Evolutionary conservation across 2,329 filamentous ascomycete species (phyloP).

Genomic region (Xylariales sp.): DNA sequence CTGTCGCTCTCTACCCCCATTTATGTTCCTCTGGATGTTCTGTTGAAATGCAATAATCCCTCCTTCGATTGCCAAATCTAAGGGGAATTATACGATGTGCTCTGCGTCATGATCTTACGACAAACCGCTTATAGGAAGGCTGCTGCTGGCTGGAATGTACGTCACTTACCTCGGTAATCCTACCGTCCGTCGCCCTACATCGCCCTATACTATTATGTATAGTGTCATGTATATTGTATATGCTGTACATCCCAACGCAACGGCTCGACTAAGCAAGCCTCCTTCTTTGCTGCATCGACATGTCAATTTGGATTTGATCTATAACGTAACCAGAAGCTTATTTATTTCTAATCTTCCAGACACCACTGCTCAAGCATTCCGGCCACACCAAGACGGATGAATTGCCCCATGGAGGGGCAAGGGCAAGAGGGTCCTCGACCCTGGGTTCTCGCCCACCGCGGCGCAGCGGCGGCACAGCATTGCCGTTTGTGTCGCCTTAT

Average conservation of each 20-base stretch:
- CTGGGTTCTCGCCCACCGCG: constrained; percentile 42
- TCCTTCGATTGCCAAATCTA: constrained; percentile 7
- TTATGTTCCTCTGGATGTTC: background rate
- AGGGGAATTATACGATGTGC: constrained; percentile 39
- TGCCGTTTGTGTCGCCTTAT: constrained; percentile 50
- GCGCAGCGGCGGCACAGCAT: constrained; percentile 44
- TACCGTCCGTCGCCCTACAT: background rate
- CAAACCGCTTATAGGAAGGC: constrained; percentile 55
- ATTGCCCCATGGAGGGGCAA: constrained; percentile 38
- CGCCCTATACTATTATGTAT: background rate
- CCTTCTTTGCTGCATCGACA: background rate
- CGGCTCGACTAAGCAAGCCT: constrained; percentile 32
- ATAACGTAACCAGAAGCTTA: constrained; percentile 7
- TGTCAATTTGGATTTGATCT: background rate
- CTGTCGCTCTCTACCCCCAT: background rate
- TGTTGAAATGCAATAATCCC: constrained; percentile 10
- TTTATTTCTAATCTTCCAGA: constrained; percentile 41
- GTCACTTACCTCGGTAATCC: constrained; percentile 36
- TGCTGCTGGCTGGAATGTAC: constrained; percentile 52
- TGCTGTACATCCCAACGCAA: constrained; percentile 21
- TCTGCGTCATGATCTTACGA: constrained; percentile 55
- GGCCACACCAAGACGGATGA: constrained; percentile 39
- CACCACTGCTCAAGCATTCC: constrained; percentile 43
- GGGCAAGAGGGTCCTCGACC: constrained; percentile 31
- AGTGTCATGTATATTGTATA: constrained; percentile 1